These are phyloP conservation scores for Ailanthus altissimus DNA, from an alignment of 345 rosid species.

Conservation along the genomic window DNA sequence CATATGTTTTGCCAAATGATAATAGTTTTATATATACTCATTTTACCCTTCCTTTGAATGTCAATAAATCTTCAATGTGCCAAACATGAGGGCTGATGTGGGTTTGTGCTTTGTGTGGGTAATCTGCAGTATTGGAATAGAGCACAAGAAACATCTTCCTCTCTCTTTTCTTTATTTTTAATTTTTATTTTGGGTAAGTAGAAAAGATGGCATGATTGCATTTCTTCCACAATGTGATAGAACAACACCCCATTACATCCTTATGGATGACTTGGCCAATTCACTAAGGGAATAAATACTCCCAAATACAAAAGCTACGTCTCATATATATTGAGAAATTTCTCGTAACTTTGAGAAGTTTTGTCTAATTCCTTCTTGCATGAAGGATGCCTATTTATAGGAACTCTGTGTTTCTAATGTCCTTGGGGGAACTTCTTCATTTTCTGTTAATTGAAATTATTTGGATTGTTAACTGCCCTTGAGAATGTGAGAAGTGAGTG, in stretches of 20 bases:
- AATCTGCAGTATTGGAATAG: background rate
- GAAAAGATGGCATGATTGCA: background rate
- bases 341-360: background rate
- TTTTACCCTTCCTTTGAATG: background rate
- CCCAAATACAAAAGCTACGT: background rate
- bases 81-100: background rate
- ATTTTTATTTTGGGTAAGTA: background rate
- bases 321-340: background rate
- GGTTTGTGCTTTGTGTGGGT: background rate
- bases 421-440: background rate
- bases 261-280: background rate
- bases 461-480: background rate
- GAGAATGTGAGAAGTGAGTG: background rate
- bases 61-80: background rate
- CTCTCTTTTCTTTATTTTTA: no score
- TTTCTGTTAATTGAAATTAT: background rate
- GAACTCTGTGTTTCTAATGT: background rate
- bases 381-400: background rate
- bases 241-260: background rate
- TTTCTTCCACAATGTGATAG: background rate
- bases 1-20: background rate
- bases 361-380: background rate
- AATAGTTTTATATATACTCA: background rate
- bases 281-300: background rate
- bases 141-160: background rate